Evolutionary conservation across 1,139 yeast genomes (phyloP).

Genomic region (Candida sojae): DNA sequence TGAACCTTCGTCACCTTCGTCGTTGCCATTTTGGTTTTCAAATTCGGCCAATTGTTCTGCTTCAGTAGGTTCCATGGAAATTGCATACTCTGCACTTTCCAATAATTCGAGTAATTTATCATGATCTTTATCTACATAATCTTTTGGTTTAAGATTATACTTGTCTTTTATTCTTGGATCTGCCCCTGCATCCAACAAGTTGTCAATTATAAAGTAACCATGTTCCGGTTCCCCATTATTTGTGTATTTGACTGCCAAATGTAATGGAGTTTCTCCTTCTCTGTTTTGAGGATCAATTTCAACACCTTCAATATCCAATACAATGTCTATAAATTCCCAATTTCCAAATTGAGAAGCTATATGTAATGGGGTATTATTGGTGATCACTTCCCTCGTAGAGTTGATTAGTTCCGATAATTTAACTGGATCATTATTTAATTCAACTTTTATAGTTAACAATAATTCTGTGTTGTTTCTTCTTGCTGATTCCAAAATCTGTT

Average conservation of each 20-base stretch:
- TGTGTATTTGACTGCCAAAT: slow-evolving; percentile 77
- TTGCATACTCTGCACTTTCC: slow-evolving; percentile 82
- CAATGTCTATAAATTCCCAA: slow-evolving; percentile 80
- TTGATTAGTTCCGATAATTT: slow-evolving; percentile 66
- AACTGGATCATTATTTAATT: slow-evolving; percentile 44
- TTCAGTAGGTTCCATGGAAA: slow-evolving; percentile 38
- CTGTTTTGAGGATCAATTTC: slow-evolving; percentile 82
- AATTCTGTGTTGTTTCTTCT: slow-evolving; percentile 87
- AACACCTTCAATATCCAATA: slow-evolving; percentile 87
- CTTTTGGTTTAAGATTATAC: slow-evolving; percentile 66
- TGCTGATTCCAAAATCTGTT: slow-evolving; percentile 83
- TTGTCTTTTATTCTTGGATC: slow-evolving; percentile 60
- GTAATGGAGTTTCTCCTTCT: slow-evolving; percentile 88
- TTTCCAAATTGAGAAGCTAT: slow-evolving; percentile 80
- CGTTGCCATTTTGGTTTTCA: slow-evolving; percentile 21
- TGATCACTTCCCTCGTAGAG: slow-evolving; percentile 64
- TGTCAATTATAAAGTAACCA: slow-evolving; percentile 77
- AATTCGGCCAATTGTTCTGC: slow-evolving; percentile 26
- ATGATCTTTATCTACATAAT: slow-evolving; percentile 58
- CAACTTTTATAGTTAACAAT: slow-evolving; percentile 55
- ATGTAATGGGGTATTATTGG: slow-evolving; percentile 84
- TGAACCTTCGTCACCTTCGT: slow-evolving; percentile 30
- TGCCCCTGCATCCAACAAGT: slow-evolving; percentile 88
- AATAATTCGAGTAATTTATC: slow-evolving; percentile 58
- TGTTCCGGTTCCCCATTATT: slow-evolving; percentile 74